These are phyloP conservation scores for Boletus sp. DNA, from an alignment of 768 basidiomycete genomes.

Conservation along the genomic window DNA sequence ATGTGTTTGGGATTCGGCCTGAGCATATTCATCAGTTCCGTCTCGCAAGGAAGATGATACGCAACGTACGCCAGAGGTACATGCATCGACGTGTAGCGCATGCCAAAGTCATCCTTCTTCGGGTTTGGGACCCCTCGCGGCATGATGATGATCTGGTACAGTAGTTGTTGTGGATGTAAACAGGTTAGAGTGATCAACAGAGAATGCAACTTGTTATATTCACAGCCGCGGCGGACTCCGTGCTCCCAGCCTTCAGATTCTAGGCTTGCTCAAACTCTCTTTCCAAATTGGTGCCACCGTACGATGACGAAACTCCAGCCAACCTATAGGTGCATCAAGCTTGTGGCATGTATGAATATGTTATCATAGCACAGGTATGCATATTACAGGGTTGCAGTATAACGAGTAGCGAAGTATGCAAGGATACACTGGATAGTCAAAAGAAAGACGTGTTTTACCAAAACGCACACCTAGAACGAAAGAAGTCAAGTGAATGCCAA, in stretches of 20 bases:
- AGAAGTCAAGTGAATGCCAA: conserved; percentile 2
- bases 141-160: conserved; percentile 46
- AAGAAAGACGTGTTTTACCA: conserved; percentile 46
- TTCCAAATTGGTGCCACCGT: conserved; percentile 14
- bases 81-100: conserved; percentile 79
- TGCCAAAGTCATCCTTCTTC: conserved; percentile 76
- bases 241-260: background rate
- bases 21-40: conserved; percentile 13
- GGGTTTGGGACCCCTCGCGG: conserved; percentile 81
- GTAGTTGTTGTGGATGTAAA: background rate
- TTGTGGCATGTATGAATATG: background rate
- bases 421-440: conserved; percentile 6
- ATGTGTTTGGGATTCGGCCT: conserved; percentile 82
- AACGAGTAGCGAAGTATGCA: conserved; percentile 14
- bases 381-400: conserved; percentile 25
- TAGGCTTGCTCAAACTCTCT: background rate
- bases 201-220: no score
- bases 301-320: background rate
- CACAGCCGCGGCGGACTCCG: no score
- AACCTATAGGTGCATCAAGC: background rate
- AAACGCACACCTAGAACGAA: conserved; percentile 60
- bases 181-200: background rate
- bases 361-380: conserved; percentile 8
- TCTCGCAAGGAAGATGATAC: conserved; percentile 2
- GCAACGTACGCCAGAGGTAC: conserved; percentile 68